Evolutionary conservation across 139 green algal species (phyloP), one percentile per base, ranked within the genome.

Genomic region (Mesotaenium endlicherianum): DNA sequence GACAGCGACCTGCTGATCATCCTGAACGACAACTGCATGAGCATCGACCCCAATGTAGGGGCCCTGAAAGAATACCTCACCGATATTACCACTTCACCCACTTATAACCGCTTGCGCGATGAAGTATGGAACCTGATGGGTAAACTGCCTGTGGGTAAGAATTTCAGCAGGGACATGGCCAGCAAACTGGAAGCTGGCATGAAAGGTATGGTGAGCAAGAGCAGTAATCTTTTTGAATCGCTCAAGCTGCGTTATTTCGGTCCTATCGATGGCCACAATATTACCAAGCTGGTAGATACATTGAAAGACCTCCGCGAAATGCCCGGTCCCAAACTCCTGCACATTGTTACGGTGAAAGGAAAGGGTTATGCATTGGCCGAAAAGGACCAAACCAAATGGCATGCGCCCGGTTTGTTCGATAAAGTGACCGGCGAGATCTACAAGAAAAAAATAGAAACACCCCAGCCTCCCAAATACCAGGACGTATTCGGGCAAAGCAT

Each of bases 11-110:
- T 70, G 58, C 17, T 70, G 58, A 16, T 70, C 11, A 70, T 70
- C 58, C 58, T 70, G 11, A 70, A 70, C 58, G 58, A 70, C 58
- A 70, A 70, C 26, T 8, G 30, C 58, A 70, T 70, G 58, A 38
- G 11, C 11, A 70, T 70, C 64, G 31, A n/a, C 11, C 58, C 16
- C 17, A 31, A 31, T 31, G 58, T 70, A 4, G 58, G 58, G 11
- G 58, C 11, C 58, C 26, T 70, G 17, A 38, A 8, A 8, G 26
- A 31, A 8, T 70, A 70, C 26, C 58, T 70, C 11, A 16, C 58
- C 17, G 4, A 36, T 8, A 70, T 70, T 4, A 4, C 30, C 4
- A 38, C 58, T 4, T 40, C 16, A 4, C 26, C 16, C 26, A 36
- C 16, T 8, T 70, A 70, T 34, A 34, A 8, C 17, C 4, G 58